Conservation (phyloP, 192 early-diverging fungal species). For the Irineochytrium annulatum region DNA sequence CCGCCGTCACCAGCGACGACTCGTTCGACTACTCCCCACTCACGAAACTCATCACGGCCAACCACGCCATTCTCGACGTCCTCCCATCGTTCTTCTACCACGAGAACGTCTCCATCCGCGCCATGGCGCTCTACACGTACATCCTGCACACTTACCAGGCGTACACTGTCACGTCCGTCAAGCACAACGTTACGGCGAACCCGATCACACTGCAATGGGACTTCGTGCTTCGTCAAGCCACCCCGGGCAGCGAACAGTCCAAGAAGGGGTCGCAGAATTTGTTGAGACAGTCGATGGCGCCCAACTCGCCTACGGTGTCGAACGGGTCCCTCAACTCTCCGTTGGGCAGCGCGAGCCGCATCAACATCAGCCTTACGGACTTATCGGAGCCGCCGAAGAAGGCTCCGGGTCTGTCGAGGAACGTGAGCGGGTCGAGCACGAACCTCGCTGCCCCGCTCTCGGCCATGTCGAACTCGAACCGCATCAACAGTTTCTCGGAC, state of each 20-base stretch:
- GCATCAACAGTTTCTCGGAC: conserved; percentile 77
- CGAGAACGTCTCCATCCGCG: conserved; percentile 60
- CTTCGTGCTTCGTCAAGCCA: conserved; percentile 42
- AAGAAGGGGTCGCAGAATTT: no score
- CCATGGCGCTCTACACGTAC: conserved; percentile 93
- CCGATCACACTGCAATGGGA: conserved; percentile 48
- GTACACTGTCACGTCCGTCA: conserved; percentile 85
- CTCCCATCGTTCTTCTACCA: conserved; percentile 93
- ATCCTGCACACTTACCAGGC: conserved; percentile 96
- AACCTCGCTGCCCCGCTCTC: neutral
- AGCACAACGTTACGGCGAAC: conserved; percentile 29
- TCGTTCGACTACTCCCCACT: conserved; percentile 49
- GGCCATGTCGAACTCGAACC: conserved; percentile 38
- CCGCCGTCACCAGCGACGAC: conserved; percentile 41
- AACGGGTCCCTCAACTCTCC: no score
- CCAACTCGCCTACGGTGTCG: no score
- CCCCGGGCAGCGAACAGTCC: conserved; percentile 23
- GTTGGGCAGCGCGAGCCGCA: no score
- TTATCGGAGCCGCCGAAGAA: no score
- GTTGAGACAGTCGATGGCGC: no score
- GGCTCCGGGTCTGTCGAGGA: neutral
- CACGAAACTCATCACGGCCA: conserved; percentile 73
- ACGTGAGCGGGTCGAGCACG: neutral
- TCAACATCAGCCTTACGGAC: no score
- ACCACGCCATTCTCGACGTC: conserved; percentile 94